Percentiles rank a stretch among this genome's conserved stretches.
These are phyloP conservation scores for Venturia pyrina DNA, from an alignment of 2,329 filamentous ascomycete species.

Conservation along the genomic window DNA sequence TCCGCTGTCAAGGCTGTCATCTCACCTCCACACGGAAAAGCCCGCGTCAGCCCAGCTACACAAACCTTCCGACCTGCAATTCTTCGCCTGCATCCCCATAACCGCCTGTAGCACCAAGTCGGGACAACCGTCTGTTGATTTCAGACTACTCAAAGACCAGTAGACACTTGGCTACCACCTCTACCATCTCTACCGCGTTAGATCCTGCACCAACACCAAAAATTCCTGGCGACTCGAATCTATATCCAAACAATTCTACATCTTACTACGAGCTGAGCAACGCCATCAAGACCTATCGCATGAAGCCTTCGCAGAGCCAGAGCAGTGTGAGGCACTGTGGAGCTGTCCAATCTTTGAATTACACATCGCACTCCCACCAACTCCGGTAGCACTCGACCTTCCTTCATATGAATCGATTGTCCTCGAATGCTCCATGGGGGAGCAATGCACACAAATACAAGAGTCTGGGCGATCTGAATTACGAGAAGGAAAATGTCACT, in stretches of 20 bases:
- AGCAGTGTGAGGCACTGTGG: constrained; percentile 10
- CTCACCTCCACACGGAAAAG: not conserved
- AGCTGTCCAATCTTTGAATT: not conserved
- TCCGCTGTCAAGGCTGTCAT: not conserved
- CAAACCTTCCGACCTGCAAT: not conserved
- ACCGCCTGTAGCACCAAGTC: not conserved
- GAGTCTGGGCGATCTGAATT: constrained; percentile 11
- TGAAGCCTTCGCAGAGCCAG: not conserved
- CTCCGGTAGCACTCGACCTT: not conserved
- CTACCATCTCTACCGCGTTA: not conserved
- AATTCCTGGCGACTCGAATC: not conserved
- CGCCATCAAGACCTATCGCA: not conserved
- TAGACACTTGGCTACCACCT: not conserved
- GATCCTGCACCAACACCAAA: not conserved
- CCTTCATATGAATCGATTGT: not conserved
- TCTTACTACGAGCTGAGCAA: not conserved
- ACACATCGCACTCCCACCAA: not conserved
- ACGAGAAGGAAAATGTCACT: constrained; percentile 10
- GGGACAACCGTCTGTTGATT: not conserved
- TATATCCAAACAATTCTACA: not conserved
- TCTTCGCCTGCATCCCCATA: not conserved
- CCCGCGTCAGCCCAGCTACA: not conserved
- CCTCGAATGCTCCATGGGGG: constrained; percentile 6
- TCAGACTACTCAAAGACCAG: not conserved
- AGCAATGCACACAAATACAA: constrained; percentile 7